Evolutionary conservation across 2,329 filamentous ascomycete species (phyloP).

Genomic region (Coniochaeta sp.): DNA sequence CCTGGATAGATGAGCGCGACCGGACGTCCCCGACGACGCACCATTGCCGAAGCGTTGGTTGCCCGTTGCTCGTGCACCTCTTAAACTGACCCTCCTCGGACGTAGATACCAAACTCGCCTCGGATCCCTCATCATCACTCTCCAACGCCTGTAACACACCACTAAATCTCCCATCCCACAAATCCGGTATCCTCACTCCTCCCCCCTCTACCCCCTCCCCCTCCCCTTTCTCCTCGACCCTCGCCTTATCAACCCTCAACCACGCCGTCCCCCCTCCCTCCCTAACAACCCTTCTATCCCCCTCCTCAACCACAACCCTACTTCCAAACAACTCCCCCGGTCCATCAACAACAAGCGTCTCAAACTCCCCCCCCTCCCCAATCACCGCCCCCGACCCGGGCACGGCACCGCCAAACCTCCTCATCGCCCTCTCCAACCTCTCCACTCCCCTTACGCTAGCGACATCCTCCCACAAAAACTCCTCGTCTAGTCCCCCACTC

Average conservation of each 20-base stretch:
- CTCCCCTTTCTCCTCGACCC: conserved; percentile 30
- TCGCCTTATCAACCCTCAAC: conserved; percentile 55
- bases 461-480: conserved; percentile 75
- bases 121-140: neutral
- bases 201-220: conserved; percentile 6
- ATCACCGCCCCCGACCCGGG: conserved; percentile 61
- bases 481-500: conserved; percentile 77
- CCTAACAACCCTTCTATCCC: conserved; percentile 40
- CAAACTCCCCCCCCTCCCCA: conserved; percentile 93
- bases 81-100: neutral
- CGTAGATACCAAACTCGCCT: neutral
- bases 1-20: conserved; percentile 27
- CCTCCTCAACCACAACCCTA: conserved; percentile 55
- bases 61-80: neutral
- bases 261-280: conserved; percentile 74
- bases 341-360: conserved; percentile 82
- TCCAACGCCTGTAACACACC: conserved; percentile 27
- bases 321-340: conserved; percentile 66
- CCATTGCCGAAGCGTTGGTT: conserved; percentile 27
- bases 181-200: conserved; percentile 47
- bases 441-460: conserved; percentile 44
- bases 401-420: conserved; percentile 55
- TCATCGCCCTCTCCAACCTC: conserved; percentile 46
- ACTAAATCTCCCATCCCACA: conserved; percentile 60
- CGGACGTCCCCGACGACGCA: conserved; percentile 17